Evolutionary conservation across 106 monocot genomes (phyloP).

Genomic region (Dioscorea dumetorum): DNA sequence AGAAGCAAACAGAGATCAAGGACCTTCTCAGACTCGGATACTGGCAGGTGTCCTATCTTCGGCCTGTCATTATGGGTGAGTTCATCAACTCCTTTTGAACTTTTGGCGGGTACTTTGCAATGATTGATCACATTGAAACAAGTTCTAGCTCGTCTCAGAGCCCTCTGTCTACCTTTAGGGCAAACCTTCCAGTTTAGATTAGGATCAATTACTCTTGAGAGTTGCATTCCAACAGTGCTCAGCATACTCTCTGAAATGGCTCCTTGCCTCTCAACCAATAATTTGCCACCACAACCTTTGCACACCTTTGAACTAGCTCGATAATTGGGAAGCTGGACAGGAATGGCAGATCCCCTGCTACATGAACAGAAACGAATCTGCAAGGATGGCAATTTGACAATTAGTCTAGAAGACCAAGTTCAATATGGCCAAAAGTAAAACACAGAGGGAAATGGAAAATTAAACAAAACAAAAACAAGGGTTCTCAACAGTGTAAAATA

Average conservation of each 20-base stretch:
- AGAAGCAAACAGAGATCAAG: background rate
- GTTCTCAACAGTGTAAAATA: too few species aligned
- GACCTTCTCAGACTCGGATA: constrained; percentile 87
- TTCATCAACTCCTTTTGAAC: constrained; percentile 25
- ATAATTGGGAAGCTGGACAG: constrained; percentile 15
- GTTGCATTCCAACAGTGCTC: constrained; percentile 41
- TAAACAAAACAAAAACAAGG: too few species aligned
- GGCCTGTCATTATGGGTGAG: constrained; percentile 20
- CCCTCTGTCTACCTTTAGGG: constrained; percentile 47
- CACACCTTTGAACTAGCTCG: constrained; percentile 33
- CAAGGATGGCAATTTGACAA: background rate
- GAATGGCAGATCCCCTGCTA: constrained; percentile 24
- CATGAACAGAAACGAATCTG: constrained; percentile 63
- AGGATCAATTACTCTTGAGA: constrained; percentile 46
- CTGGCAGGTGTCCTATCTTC: constrained; percentile 35
- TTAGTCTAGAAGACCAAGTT: too few species aligned
- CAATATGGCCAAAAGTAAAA: too few species aligned
- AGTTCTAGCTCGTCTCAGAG: constrained; percentile 60
- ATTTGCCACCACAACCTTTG: constrained; percentile 52
- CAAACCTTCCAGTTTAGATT: constrained; percentile 60
- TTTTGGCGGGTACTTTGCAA: constrained; percentile 7
- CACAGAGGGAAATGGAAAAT: too few species aligned
- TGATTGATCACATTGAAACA: constrained; percentile 30
- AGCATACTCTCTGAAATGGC: constrained; percentile 39
- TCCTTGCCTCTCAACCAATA: constrained; percentile 21